Evolutionary conservation across 192 early-diverging fungal genomes (phyloP).

Genomic region (Entomortierella lignicola): DNA sequence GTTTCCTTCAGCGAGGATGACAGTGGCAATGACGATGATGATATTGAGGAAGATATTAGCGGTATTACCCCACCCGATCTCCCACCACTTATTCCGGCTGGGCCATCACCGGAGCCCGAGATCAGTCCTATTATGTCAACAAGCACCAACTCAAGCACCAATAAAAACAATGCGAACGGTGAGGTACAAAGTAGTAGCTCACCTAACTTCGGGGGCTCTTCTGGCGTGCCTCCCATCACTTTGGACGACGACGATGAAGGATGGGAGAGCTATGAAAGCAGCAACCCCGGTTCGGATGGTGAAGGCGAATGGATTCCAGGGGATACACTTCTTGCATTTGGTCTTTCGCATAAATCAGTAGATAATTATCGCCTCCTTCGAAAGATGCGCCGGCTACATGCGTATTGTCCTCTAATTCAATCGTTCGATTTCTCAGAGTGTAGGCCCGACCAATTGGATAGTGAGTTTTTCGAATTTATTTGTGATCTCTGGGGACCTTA

Average conservation of each 20-base stretch:
- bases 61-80: background rate
- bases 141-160: too few relatives aligned
- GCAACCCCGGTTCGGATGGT: too few relatives aligned
- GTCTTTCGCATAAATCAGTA: background rate
- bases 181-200: too few relatives aligned
- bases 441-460: conserved; percentile 9
- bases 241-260: too few relatives aligned
- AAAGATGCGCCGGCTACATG: conserved; percentile 13
- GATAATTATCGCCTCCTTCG: background rate
- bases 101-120: too few relatives aligned
- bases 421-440: conserved; percentile 41
- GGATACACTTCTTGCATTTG: too few relatives aligned
- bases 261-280: too few relatives aligned
- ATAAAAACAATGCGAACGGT: too few relatives aligned
- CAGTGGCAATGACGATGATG: background rate
- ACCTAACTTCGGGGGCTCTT: too few relatives aligned
- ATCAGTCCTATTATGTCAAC: too few relatives aligned
- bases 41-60: conserved; percentile 4
- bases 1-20: background rate
- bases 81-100: background rate
- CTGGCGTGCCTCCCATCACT: too few relatives aligned
- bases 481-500: conserved; percentile 26
- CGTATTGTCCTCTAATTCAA: conserved; percentile 23
- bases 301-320: too few relatives aligned
- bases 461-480: conserved; percentile 3